phyloP scores from a whole-genome alignment of 768 basidiomycete species.

The Crassisporium funariophilum region DNA sequence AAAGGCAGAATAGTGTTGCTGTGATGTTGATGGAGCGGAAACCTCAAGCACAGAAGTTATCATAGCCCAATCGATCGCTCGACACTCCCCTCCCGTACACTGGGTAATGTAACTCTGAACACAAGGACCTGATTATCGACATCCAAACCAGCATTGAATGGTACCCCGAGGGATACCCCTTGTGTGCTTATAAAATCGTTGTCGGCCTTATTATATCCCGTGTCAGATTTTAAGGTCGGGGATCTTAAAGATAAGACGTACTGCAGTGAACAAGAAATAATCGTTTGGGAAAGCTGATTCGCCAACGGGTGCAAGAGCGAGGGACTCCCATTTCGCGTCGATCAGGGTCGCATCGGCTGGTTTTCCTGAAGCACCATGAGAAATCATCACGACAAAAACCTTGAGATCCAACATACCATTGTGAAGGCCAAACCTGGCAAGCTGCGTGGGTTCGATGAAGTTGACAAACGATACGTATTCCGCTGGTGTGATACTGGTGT shows the following conservation, averaged over 20 bases:
- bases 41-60: no score
- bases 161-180: slow-evolving; percentile 50
- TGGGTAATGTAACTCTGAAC: slow-evolving; percentile 59
- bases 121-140: slow-evolving; percentile 67
- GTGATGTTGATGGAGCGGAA: no score
- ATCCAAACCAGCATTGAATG: slow-evolving; percentile 56
- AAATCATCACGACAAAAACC: neutral
- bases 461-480: slow-evolving; percentile 58
- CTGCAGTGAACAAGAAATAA: slow-evolving; percentile 67
- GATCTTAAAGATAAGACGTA: slow-evolving; percentile 34
- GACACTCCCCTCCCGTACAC: slow-evolving; percentile 19
- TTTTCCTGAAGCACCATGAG: slow-evolving; percentile 45
- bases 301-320: slow-evolving; percentile 56
- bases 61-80: slow-evolving; percentile 3
- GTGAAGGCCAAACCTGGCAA: slow-evolving; percentile 64
- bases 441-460: slow-evolving; percentile 52
- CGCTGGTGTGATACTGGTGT: slow-evolving; percentile 49
- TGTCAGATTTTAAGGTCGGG: neutral
- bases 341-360: slow-evolving; percentile 56
- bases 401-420: slow-evolving; percentile 42
- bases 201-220: slow-evolving; percentile 42
- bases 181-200: slow-evolving; percentile 64
- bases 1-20: no score
- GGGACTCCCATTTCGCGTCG: slow-evolving; percentile 68
- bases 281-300: slow-evolving; percentile 59